These are phyloP conservation scores for Pyrenochaeta sp. DNA, from an alignment of 2,329 filamentous ascomycete species.

Conservation along the genomic window DNA sequence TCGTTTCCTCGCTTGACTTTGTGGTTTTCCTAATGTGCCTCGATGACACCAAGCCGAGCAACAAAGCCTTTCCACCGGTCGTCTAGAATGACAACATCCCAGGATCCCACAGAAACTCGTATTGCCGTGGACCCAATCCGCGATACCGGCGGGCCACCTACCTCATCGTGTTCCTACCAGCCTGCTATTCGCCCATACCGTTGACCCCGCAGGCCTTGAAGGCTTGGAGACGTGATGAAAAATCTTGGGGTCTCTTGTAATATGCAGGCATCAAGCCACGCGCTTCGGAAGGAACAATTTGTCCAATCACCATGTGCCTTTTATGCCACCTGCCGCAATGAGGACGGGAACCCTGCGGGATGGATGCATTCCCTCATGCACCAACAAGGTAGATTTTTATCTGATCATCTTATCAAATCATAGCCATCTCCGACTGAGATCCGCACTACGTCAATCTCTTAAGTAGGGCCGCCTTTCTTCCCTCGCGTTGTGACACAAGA, in stretches of 20 bases:
- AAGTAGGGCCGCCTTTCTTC: not conserved
- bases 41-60: too few relatives aligned
- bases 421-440: conserved; percentile 1
- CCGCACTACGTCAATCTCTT: conserved; percentile 5
- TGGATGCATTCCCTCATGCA: not conserved
- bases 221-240: not conserved
- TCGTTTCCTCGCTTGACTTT: too few relatives aligned
- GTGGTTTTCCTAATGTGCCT: too few relatives aligned
- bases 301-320: not conserved
- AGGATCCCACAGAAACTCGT: not conserved
- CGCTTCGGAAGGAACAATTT: not conserved
- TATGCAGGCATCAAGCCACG: not conserved
- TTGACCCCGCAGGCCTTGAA: not conserved
- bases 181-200: not conserved
- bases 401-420: conserved; percentile 11
- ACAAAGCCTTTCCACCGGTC: too few relatives aligned
- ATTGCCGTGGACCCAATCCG: not conserved
- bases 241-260: not conserved
- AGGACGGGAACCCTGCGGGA: not conserved
- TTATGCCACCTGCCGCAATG: not conserved
- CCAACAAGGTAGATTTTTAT: conserved; percentile 7
- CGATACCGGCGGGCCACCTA: not conserved
- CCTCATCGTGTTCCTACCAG: not conserved
- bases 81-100: too few relatives aligned
- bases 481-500: not conserved